phyloP scores from a whole-genome alignment of 1,284 basidiomycete genomes.

The Apiotrichum sp. region DNA sequence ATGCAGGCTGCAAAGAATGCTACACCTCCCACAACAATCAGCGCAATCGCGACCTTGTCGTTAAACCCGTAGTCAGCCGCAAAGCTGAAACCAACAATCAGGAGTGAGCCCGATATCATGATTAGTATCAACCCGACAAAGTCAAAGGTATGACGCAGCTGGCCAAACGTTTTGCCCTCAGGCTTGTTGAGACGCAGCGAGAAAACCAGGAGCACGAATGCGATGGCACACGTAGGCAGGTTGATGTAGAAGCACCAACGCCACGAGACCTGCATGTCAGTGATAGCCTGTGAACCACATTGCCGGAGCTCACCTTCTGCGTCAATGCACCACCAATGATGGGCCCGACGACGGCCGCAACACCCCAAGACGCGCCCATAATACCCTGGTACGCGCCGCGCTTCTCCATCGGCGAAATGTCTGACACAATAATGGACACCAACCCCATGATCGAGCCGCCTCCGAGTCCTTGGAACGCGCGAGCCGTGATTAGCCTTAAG shows the following conservation, averaged over 20 bases:
- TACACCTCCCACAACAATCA: slow-evolving; percentile 62
- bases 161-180: slow-evolving; percentile 4
- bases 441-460: slow-evolving; percentile 37
- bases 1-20: slow-evolving; percentile 56
- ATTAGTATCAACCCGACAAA: slow-evolving; percentile 53
- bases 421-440: slow-evolving; percentile 21
- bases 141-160: slow-evolving; percentile 39
- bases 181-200: slow-evolving; percentile 69
- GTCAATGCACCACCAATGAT: slow-evolving; percentile 44
- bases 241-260: slow-evolving; percentile 32
- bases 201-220: slow-evolving; percentile 64
- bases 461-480: slow-evolving; percentile 40
- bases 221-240: slow-evolving; percentile 50
- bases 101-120: slow-evolving; percentile 62
- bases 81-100: slow-evolving; percentile 67
- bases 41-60: slow-evolving; percentile 59
- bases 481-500: slow-evolving; percentile 27
- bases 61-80: slow-evolving; percentile 44
- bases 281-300: not conserved
- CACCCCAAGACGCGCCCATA: slow-evolving; percentile 47
- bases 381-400: slow-evolving; percentile 46
- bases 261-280: slow-evolving; percentile 21
- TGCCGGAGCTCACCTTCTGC: slow-evolving; percentile 4
- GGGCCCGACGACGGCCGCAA: slow-evolving; percentile 47
- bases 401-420: slow-evolving; percentile 39